These are phyloP conservation scores for Venturia oleaginea DNA, from an alignment of 2,329 filamentous ascomycete species.

Conservation along the genomic window DNA sequence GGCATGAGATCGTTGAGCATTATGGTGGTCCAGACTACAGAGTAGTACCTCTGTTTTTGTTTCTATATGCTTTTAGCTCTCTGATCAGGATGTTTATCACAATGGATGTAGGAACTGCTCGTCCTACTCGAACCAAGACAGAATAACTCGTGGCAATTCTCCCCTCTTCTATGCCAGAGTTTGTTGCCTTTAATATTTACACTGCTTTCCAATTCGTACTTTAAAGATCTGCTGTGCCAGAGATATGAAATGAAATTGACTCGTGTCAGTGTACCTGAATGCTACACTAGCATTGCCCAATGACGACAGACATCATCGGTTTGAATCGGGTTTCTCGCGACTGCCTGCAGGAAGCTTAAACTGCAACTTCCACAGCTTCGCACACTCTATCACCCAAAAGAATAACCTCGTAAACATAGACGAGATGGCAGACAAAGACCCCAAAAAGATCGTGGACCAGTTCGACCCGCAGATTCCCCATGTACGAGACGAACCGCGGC, in stretches of 20 bases:
- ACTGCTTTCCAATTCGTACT: neutral
- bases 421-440: slow-evolving; percentile 3
- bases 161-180: neutral
- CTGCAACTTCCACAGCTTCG: neutral
- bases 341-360: neutral
- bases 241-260: neutral
- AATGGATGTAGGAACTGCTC: neutral
- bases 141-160: neutral
- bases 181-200: neutral
- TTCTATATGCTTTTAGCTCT: neutral
- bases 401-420: neutral
- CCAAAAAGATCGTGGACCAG: neutral
- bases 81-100: neutral
- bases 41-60: neutral
- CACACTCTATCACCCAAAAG: no score
- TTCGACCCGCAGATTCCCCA: slow-evolving; percentile 26
- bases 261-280: no score
- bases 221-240: neutral
- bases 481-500: slow-evolving; percentile 34
- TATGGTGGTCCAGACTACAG: neutral
- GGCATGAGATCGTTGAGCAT: neutral
- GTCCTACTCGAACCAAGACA: no score
- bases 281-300: no score
- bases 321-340: neutral
- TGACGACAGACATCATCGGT: slow-evolving; percentile 4